phyloP scores from a whole-genome alignment of 768 basidiomycete genomes.

The Amanita molliuscula region DNA sequence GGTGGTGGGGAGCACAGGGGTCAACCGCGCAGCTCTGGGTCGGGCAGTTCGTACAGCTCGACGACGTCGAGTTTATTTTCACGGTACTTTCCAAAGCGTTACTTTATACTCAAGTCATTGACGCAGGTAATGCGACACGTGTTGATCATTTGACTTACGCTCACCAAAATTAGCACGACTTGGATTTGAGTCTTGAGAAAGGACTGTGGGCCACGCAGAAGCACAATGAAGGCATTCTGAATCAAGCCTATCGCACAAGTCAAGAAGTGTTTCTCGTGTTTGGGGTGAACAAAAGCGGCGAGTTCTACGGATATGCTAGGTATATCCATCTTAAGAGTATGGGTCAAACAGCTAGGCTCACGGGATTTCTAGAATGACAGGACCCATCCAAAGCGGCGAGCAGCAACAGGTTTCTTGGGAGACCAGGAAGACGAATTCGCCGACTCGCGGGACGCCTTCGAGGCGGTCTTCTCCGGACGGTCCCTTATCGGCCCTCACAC shows the following conservation, averaged over 20 bases:
- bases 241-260: conserved; percentile 89
- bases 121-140: conserved; percentile 44
- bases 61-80: conserved; percentile 76
- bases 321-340: conserved; percentile 20
- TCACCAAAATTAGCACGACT: conserved; percentile 41
- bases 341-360: background rate
- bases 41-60: conserved; percentile 66
- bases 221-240: conserved; percentile 86
- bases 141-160: background rate
- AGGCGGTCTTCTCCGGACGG: conserved; percentile 7
- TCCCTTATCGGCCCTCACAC: conserved; percentile 16
- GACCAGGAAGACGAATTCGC: conserved; percentile 14
- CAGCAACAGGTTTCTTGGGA: conserved; percentile 46
- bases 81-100: conserved; percentile 76
- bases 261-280: conserved; percentile 85
- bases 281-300: conserved; percentile 87
- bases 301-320: conserved; percentile 90
- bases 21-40: conserved; percentile 41
- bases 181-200: conserved; percentile 69
- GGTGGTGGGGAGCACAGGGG: conserved; percentile 29
- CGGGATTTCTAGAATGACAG: conserved; percentile 48
- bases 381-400: conserved; percentile 46
- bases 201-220: conserved; percentile 89
- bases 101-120: conserved; percentile 86
- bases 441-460: conserved; percentile 9